A percentile compares a stretch with the other conserved stretches of the same genome.
phyloP scores from a whole-genome alignment of 2,329 filamentous ascomycete genomes.

The Waltergamsia citrina region DNA sequence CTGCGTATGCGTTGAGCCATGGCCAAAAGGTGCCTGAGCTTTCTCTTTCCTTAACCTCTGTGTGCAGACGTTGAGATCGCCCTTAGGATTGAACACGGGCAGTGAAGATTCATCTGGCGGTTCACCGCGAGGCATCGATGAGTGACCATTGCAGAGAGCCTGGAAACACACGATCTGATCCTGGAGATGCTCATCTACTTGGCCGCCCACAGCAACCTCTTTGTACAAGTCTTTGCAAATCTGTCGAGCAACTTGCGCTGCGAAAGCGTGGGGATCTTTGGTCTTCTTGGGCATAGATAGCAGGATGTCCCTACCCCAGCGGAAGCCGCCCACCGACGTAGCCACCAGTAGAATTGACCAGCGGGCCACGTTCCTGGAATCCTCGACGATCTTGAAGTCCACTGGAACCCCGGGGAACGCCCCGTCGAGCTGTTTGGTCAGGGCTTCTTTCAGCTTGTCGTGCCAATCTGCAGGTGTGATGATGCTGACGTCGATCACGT shows the following conservation, averaged over 20 bases:
- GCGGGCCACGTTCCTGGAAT: conserved; percentile 38
- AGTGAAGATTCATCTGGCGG: conserved; percentile 6
- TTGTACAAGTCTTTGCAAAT: conserved; percentile 33
- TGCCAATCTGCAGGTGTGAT: conserved; percentile 36
- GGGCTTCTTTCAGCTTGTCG: conserved; percentile 24
- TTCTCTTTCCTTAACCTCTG: conserved; percentile 31
- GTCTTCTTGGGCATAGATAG: conserved; percentile 30
- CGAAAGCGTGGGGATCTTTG: conserved; percentile 14
- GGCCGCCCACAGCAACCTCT: conserved; percentile 33
- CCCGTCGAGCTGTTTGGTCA: conserved; percentile 27
- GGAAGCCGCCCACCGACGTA: conserved; percentile 30
- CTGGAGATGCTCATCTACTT: conserved; percentile 48
- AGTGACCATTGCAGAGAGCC: conserved; percentile 41
- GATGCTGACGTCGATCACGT: conserved; percentile 39
- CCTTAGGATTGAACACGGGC: too few species aligned
- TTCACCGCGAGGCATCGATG: conserved; percentile 30
- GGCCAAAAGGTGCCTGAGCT: conserved; percentile 40
- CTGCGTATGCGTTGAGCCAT: conserved; percentile 44
- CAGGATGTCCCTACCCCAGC: conserved; percentile 39
- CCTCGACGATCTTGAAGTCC: conserved; percentile 35
- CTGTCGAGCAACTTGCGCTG: conserved; percentile 32
- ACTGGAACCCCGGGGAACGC: conserved; percentile 34
- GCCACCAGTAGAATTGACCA: conserved; percentile 50
- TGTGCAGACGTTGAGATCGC: too few species aligned
- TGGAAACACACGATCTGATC: conserved; percentile 55